Evolutionary conservation across 306 rosid species (phyloP).

Genomic region (Ziziphus jujuba): DNA sequence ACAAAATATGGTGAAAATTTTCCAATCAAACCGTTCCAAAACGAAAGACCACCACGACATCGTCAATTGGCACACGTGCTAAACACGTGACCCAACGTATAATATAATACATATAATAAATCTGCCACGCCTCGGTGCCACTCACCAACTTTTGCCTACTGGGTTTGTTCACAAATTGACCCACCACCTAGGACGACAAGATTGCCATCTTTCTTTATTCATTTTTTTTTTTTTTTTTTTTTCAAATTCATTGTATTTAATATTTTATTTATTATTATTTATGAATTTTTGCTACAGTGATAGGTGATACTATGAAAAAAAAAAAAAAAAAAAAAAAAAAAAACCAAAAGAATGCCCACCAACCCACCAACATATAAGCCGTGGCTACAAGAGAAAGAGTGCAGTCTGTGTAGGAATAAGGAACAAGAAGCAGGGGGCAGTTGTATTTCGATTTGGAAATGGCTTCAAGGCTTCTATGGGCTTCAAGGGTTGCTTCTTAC

Average conservation of each 20-base stretch:
- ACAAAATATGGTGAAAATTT: no score
- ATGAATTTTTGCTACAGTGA: background rate
- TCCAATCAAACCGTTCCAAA: no score
- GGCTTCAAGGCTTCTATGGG: constrained; percentile 79
- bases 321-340: background rate
- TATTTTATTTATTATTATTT: background rate
- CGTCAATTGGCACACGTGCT: no score
- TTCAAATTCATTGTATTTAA: no score
- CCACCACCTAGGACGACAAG: constrained; percentile 9
- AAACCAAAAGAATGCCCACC: constrained; percentile 2
- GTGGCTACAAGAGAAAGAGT: background rate
- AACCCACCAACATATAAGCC: constrained; percentile 9
- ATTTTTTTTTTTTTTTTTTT: background rate
- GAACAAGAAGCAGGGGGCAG: background rate
- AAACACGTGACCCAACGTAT: no score
- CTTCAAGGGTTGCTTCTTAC: constrained; percentile 75
- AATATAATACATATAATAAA: no score
- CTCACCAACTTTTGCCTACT: constrained; percentile 25
- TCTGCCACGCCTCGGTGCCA: background rate
- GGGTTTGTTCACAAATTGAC: constrained; percentile 35
- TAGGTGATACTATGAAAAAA: no score
- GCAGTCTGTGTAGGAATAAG: background rate
- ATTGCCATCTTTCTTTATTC: background rate
- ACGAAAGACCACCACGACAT: no score
- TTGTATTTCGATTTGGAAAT: constrained; percentile 30